Conservation (phyloP, 2,329 filamentous ascomycete genomes). For the Didymella segeticola region DNA sequence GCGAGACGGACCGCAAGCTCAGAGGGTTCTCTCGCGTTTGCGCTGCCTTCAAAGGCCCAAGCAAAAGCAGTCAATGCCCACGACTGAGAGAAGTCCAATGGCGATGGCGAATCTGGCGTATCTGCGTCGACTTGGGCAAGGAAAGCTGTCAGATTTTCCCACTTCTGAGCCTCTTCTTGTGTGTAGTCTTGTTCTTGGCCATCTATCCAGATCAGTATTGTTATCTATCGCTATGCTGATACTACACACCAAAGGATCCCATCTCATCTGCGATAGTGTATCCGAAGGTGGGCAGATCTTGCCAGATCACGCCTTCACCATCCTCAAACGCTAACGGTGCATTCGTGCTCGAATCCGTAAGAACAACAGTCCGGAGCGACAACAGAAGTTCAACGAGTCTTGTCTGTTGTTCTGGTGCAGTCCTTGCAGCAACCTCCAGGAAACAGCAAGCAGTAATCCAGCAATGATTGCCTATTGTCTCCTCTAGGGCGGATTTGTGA, state of each 20-base stretch:
- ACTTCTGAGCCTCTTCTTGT: constrained; percentile 5
- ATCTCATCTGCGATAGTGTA: constrained; percentile 19
- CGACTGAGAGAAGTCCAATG: constrained; percentile 7
- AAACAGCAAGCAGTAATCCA: constrained; percentile 16
- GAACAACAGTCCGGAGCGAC: constrained; percentile 1
- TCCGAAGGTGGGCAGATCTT: constrained; percentile 19
- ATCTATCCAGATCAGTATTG: background rate
- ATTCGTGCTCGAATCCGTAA: constrained; percentile 3
- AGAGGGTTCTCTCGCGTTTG: background rate
- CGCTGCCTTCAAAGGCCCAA: constrained; percentile 3
- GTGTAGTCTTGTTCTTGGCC: constrained; percentile 10
- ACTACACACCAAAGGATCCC: constrained; percentile 8
- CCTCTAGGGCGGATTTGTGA: background rate
- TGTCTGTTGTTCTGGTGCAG: constrained; percentile 10
- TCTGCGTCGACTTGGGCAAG: constrained; percentile 18
- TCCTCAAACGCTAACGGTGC: constrained; percentile 9
- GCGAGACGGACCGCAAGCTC: constrained; percentile 14
- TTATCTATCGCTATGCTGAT: background rate
- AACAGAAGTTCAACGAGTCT: constrained; percentile 2
- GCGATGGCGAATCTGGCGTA: constrained; percentile 2
- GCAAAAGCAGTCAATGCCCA: constrained; percentile 9
- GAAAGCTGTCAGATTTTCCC: constrained; percentile 20
- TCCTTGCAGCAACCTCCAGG: constrained; percentile 7
- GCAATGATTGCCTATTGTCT: constrained; percentile 11
- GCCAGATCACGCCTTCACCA: constrained; percentile 13